A percentile compares a stretch with the other conserved stretches of the same genome.
Conservation (phyloP, 441 rosid species). For the Syzygium malaccense region DNA sequence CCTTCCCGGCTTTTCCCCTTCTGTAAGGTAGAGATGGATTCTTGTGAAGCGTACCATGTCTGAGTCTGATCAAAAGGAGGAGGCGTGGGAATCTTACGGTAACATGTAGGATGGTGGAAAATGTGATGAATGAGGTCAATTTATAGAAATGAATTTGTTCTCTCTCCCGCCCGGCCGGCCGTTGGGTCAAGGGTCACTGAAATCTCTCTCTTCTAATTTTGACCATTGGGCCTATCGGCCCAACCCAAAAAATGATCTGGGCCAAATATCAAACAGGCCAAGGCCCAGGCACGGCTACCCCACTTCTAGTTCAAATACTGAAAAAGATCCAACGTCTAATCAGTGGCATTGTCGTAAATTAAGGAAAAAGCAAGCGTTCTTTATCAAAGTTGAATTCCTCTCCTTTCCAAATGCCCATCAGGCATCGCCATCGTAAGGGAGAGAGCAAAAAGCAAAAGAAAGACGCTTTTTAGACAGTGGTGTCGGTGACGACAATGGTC, state of each 20-base stretch:
- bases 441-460: background rate
- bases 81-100: background rate
- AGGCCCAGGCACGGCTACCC: background rate
- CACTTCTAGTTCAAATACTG: background rate
- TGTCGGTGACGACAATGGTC: background rate
- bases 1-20: background rate
- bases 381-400: background rate
- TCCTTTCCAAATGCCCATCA: background rate
- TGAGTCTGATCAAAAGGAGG: background rate
- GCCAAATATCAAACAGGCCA: background rate
- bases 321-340: background rate
- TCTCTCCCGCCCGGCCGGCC: background rate
- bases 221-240: background rate
- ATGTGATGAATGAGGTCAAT: background rate
- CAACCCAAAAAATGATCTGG: background rate
- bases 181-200: background rate
- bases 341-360: background rate
- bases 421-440: background rate
- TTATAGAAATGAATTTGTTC: background rate
- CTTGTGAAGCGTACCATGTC: background rate
- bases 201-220: background rate
- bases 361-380: background rate
- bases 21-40: background rate
- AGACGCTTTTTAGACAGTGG: background rate
- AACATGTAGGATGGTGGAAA: background rate